Percentiles rank a stretch among this genome's conserved stretches.
Conservation (phyloP, 148 eudicot genomes). For the Rhododendron kiyosumense region DNA sequence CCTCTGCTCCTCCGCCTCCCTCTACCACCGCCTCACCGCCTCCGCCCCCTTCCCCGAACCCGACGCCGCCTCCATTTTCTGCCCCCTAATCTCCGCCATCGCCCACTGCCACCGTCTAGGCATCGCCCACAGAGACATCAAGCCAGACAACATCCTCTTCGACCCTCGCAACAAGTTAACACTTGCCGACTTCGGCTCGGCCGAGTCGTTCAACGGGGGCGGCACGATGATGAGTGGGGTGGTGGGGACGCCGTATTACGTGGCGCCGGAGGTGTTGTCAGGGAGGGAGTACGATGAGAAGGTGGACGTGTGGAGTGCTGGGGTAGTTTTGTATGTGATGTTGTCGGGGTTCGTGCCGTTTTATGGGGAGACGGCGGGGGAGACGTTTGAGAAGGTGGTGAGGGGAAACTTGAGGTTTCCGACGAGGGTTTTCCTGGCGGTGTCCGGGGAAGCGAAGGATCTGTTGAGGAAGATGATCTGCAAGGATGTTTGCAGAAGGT, state of each 20-base stretch:
- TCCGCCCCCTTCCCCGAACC: slow-evolving; percentile 31
- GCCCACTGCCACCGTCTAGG: slow-evolving; percentile 64
- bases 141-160: slow-evolving; percentile 78
- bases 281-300: slow-evolving; percentile 80
- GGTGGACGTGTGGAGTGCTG: slow-evolving; percentile 85
- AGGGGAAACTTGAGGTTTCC: slow-evolving; percentile 80
- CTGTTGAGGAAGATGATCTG: slow-evolving; percentile 85
- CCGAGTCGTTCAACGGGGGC: slow-evolving; percentile 49
- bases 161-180: slow-evolving; percentile 46
- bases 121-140: slow-evolving; percentile 75
- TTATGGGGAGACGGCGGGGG: slow-evolving; percentile 56
- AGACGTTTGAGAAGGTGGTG: slow-evolving; percentile 67
- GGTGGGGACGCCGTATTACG: slow-evolving; percentile 90
- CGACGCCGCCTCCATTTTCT: slow-evolving; percentile 41
- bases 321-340: slow-evolving; percentile 80
- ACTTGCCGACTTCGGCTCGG: slow-evolving; percentile 79
- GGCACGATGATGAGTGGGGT: slow-evolving; percentile 51
- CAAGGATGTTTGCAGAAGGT: slow-evolving; percentile 61
- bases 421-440: slow-evolving; percentile 50
- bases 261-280: slow-evolving; percentile 79
- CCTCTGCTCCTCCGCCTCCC: slow-evolving; percentile 32
- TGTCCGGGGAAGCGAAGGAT: slow-evolving; percentile 78
- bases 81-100: slow-evolving; percentile 44
- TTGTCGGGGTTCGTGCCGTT: slow-evolving; percentile 80
- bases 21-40: slow-evolving; percentile 27